phyloP scores from a whole-genome alignment of 805 yeast species.

The Candida parachauliodes region DNA sequence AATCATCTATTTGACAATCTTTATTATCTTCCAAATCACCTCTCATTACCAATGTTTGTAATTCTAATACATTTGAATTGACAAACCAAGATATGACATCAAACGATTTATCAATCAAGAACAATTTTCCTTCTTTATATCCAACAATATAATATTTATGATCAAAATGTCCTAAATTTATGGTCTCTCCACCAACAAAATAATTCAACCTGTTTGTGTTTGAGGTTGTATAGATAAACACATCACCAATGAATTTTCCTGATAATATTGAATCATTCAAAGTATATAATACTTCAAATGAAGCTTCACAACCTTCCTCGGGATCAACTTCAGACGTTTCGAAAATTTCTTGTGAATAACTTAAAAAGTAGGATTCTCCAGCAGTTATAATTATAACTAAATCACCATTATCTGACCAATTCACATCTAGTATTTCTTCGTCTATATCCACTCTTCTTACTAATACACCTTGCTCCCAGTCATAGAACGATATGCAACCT shows the following conservation, averaged over 20 bases:
- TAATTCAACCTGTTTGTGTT: slow-evolving; percentile 83
- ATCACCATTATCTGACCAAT: slow-evolving; percentile 95
- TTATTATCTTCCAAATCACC: slow-evolving; percentile 67
- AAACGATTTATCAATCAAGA: slow-evolving; percentile 87
- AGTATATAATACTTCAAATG: slow-evolving; percentile 82
- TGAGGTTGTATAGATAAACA: slow-evolving; percentile 83
- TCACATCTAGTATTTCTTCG: slow-evolving; percentile 68
- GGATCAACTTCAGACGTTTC: slow-evolving; percentile 59
- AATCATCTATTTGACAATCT: slow-evolving; percentile 49
- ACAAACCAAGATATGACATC: slow-evolving; percentile 77
- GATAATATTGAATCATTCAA: slow-evolving; percentile 74
- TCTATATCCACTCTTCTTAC: slow-evolving; percentile 86
- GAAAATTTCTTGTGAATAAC: slow-evolving; percentile 66
- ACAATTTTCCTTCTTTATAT: slow-evolving; percentile 82
- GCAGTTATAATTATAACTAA: slow-evolving; percentile 64
- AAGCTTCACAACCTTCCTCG: slow-evolving; percentile 85
- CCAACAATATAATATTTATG: slow-evolving; percentile 83
- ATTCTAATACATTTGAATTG: slow-evolving; percentile 84
- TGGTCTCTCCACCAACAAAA: slow-evolving; percentile 89
- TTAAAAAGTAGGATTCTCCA: slow-evolving; percentile 69
- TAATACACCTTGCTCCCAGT: slow-evolving; percentile 84
- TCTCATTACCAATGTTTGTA: slow-evolving; percentile 91
- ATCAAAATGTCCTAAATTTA: slow-evolving; percentile 90
- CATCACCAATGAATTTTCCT: slow-evolving; percentile 97
- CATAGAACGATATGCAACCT: slow-evolving; percentile 83